A percentile compares a stretch with the other conserved stretches of the same genome.
Evolutionary conservation across 1,284 basidiomycete species (phyloP).

Genomic region (Puccinia hordei): DNA sequence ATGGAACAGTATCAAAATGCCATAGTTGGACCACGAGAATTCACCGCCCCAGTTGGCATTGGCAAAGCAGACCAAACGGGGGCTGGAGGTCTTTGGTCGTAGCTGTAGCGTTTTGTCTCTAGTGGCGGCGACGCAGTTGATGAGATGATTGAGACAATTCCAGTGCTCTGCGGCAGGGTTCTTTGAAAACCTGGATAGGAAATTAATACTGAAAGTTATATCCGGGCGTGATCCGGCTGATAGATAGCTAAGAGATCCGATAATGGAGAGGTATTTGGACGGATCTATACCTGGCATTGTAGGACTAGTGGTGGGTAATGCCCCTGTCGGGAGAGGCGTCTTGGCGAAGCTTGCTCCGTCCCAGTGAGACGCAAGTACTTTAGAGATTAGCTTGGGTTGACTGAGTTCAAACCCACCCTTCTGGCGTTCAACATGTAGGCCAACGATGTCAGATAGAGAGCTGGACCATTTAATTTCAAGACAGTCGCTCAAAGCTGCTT

Average conservation of each 20-base stretch:
- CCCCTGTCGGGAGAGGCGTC: not conserved
- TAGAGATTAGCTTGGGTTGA: not conserved
- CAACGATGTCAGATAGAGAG: not conserved
- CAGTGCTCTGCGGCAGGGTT: not conserved
- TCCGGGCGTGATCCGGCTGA: too few species aligned
- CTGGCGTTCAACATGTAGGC: not conserved
- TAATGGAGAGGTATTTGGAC: not conserved
- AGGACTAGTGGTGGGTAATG: not conserved
- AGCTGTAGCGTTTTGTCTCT: not conserved
- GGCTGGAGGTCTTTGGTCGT: not conserved
- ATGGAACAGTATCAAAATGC: too few species aligned
- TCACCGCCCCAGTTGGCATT: slow-evolving; percentile 16
- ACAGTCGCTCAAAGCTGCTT: not conserved
- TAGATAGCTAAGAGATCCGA: not conserved
- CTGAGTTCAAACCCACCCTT: not conserved
- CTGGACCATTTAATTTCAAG: slow-evolving; percentile 2
- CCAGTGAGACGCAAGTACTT: not conserved
- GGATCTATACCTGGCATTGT: not conserved
- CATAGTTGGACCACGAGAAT: too few species aligned
- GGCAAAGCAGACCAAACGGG: not conserved
- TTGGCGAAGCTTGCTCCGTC: not conserved
- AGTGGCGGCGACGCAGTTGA: not conserved
- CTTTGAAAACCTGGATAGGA: not conserved
- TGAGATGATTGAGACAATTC: slow-evolving; percentile 1
- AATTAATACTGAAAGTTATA: not conserved